Conservation (phyloP, 768 basidiomycete species). For the Roridomyces roridus region DNA sequence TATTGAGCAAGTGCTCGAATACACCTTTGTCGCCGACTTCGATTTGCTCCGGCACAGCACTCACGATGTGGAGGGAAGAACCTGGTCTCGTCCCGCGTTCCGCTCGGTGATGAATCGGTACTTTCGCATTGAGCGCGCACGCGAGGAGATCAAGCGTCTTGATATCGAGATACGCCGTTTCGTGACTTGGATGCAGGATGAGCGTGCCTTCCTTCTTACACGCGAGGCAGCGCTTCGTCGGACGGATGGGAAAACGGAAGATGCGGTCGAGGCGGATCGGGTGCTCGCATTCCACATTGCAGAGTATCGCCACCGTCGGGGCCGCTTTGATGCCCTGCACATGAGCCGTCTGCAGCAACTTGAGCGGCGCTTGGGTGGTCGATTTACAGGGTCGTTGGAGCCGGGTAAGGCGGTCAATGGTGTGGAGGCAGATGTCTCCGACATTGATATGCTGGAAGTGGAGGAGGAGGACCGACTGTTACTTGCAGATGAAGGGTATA, state of each 20-base stretch:
- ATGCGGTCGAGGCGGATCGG: neutral
- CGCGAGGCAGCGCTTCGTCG: neutral
- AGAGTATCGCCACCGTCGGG: neutral
- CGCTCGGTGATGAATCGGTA: conserved; percentile 21
- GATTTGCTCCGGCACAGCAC: conserved; percentile 23
- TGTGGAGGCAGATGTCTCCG: too few species aligned
- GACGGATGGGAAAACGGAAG: neutral
- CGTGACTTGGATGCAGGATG: conserved; percentile 24
- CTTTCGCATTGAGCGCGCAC: conserved; percentile 22
- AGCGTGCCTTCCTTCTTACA: neutral
- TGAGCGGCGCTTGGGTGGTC: neutral
- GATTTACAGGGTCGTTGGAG: neutral
- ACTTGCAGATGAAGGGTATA: too few species aligned
- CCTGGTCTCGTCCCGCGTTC: conserved; percentile 20
- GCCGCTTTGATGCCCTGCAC: neutral
- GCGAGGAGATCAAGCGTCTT: conserved; percentile 28
- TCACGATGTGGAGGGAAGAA: conserved; percentile 2
- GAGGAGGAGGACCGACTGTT: too few species aligned
- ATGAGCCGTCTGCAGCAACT: neutral
- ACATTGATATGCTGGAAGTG: too few species aligned
- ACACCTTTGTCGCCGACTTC: conserved; percentile 29
- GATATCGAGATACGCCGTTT: conserved; percentile 30
- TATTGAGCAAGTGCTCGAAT: conserved; percentile 32
- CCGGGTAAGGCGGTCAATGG: neutral
- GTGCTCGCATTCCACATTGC: neutral